These are phyloP conservation scores for Sedum album DNA, from an alignment of 164 flowering plant species.

Conservation along the genomic window DNA sequence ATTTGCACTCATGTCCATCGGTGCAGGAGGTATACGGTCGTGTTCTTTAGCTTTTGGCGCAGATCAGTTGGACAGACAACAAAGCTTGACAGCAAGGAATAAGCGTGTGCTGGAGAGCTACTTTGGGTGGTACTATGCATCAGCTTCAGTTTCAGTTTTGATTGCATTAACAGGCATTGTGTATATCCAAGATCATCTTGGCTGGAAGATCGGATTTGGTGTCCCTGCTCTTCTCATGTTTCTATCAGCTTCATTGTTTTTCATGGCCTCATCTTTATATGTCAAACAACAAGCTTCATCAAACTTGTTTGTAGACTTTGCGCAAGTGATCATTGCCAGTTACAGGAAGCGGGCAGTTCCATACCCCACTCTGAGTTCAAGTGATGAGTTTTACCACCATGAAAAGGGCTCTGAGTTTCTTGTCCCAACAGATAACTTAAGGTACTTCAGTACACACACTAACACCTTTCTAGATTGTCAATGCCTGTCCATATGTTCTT, in stretches of 20 bases:
- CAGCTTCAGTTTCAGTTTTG: conserved; percentile 28
- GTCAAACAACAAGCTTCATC: conserved; percentile 27
- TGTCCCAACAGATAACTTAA: conserved; percentile 36
- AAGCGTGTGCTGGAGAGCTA: conserved; percentile 37
- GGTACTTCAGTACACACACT: conserved; percentile 23
- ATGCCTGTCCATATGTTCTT: neutral
- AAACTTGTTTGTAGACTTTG: conserved; percentile 43
- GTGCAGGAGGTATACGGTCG: conserved; percentile 63
- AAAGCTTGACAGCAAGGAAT: conserved; percentile 27
- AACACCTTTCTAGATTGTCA: neutral
- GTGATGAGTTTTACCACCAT: conserved; percentile 26
- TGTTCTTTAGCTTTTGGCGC: conserved; percentile 76
- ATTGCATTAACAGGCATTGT: conserved; percentile 49
- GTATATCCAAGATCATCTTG: conserved; percentile 54
- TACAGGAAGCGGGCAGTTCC: conserved; percentile 33
- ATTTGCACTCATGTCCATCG: conserved; percentile 45
- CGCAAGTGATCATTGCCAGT: conserved; percentile 45
- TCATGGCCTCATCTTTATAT: conserved; percentile 41
- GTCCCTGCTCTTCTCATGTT: conserved; percentile 53
- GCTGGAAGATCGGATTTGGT: conserved; percentile 69
- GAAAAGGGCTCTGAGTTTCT: conserved; percentile 20
- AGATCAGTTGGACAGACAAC: conserved; percentile 36
- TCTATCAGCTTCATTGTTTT: conserved; percentile 32
- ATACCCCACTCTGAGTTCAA: conserved; percentile 18
- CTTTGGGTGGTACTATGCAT: conserved; percentile 64